phyloP scores from a whole-genome alignment of 2,329 filamentous ascomycete genomes.

The Sclerotinia spermophila region DNA sequence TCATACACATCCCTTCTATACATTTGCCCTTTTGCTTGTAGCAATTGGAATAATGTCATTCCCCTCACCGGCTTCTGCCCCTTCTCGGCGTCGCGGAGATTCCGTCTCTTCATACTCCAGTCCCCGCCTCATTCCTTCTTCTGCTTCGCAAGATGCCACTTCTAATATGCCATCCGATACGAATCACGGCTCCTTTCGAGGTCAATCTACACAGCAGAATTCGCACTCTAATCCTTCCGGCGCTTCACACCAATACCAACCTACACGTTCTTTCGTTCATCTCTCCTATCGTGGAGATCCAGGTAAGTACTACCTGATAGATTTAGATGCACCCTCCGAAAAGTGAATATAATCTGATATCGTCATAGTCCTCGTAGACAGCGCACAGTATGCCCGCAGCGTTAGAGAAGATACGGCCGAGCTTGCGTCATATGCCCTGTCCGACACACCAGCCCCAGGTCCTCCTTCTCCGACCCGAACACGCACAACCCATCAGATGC shows the following conservation, averaged over 20 bases:
- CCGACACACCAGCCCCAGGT: conserved; percentile 47
- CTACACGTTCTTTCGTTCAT: conserved; percentile 69
- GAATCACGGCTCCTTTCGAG: conserved; percentile 31
- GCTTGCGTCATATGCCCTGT: conserved; percentile 76
- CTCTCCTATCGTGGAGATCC: conserved; percentile 58
- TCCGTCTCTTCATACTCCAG: conserved; percentile 29
- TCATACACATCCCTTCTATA: background rate
- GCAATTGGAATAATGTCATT: conserved; percentile 28
- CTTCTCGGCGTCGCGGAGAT: conserved; percentile 27
- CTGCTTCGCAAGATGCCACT: conserved; percentile 23
- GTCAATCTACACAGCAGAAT: conserved; percentile 21
- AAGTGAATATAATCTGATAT: background rate
- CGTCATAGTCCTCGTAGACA: conserved; percentile 55
- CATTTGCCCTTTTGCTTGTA: background rate
- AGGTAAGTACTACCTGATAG: conserved; percentile 42
- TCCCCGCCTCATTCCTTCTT: conserved; percentile 31
- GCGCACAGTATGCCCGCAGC: conserved; percentile 69
- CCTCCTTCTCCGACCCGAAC: conserved; percentile 33
- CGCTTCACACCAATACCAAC: conserved; percentile 51
- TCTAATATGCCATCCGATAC: conserved; percentile 23
- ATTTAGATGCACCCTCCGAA: background rate
- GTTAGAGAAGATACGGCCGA: conserved; percentile 86
- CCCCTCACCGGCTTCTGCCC: conserved; percentile 27
- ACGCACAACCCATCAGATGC: conserved; percentile 25
- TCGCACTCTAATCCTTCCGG: conserved; percentile 23